These are phyloP conservation scores for Trichoderma polysporum DNA, from an alignment of 2,329 filamentous ascomycete genomes.

Conservation along the genomic window DNA sequence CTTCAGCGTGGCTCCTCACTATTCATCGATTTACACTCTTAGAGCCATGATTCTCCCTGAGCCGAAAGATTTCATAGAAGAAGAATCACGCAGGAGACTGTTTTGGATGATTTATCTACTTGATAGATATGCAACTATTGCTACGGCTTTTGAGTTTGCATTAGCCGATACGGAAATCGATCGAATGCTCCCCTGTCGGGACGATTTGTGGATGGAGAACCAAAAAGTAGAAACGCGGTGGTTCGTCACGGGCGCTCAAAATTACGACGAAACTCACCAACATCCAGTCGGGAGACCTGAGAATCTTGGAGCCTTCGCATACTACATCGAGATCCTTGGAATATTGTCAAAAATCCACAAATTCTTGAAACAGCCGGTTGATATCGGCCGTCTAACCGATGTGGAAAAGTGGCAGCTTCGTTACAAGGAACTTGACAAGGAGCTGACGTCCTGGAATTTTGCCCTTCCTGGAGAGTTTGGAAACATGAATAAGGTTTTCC, in stretches of 20 bases:
- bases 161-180: constrained; percentile 89
- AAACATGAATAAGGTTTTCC: constrained; percentile 77
- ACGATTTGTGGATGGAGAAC: constrained; percentile 82
- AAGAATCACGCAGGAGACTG: constrained; percentile 77
- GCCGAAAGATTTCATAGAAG: constrained; percentile 81
- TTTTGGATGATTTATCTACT: constrained; percentile 96
- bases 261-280: constrained; percentile 49
- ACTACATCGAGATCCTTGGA: constrained; percentile 86
- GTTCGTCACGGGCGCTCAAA: constrained; percentile 60
- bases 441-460: constrained; percentile 80
- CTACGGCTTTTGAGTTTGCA: constrained; percentile 89
- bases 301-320: constrained; percentile 82
- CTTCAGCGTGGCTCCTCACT: constrained; percentile 72
- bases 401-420: constrained; percentile 88
- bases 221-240: constrained; percentile 80
- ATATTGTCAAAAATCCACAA: constrained; percentile 85
- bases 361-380: constrained; percentile 84
- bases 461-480: constrained; percentile 79
- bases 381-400: constrained; percentile 79
- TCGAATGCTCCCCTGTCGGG: constrained; percentile 79
- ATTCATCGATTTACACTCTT: constrained; percentile 84
- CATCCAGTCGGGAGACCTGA: constrained; percentile 69
- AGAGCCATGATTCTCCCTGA: constrained; percentile 83
- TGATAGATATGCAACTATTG: constrained; percentile 85
- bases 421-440: constrained; percentile 80